Base-by-base conservation (phyloP, 208 protist genomes). In the Crithidia expoeki region DNA sequence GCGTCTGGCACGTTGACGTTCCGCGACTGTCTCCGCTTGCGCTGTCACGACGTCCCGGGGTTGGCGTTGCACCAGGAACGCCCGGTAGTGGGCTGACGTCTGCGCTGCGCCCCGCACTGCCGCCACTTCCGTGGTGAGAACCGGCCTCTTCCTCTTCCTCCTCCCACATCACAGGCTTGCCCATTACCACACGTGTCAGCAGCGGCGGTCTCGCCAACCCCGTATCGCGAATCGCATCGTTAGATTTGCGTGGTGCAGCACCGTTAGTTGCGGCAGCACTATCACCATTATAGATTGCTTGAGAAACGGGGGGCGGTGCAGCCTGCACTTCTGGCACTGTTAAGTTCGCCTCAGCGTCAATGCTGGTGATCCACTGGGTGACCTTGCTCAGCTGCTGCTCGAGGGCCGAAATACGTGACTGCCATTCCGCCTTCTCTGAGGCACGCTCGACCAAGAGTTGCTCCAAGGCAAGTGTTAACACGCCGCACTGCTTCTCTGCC, bases 1-100 rank as follows among this genome's bases (percentile, higher is more conserved):
- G 88, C 57, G 80, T 57, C 36, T 58, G 44, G 62, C 61, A 57
- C 49, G 47, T 28, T 5, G 58, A 71, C n/a, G 47, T 32, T 19
- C 49, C 33, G 5, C 63, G 34, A 25, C 71, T 58, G 28, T 76
- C 71, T 21, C 12, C 10, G 40, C 44, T 42, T 33, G 57, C n/a
- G 50, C 42, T 74, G 67, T 38, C 52, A 30, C 57, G 57, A 27
- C 81, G 76, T 25, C 65, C 73, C n/a, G 81, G 81, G 19, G 81
- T 79, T 25, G 81, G 81, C 32, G 81, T 86, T 12, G 66, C 65
- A 2, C 81, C 81, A 14, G 68, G 65, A 4, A 42, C 64, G 16
- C 68, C 44, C 17, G 63, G 63, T n/a, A 66, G 28, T 1, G 71
- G 71, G 38, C 63, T 76, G 36, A n/a, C 21, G 6, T 59, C 63